Base-by-base conservation (phyloP, 441 rosid genomes). In the Syzygium malaccense region DNA sequence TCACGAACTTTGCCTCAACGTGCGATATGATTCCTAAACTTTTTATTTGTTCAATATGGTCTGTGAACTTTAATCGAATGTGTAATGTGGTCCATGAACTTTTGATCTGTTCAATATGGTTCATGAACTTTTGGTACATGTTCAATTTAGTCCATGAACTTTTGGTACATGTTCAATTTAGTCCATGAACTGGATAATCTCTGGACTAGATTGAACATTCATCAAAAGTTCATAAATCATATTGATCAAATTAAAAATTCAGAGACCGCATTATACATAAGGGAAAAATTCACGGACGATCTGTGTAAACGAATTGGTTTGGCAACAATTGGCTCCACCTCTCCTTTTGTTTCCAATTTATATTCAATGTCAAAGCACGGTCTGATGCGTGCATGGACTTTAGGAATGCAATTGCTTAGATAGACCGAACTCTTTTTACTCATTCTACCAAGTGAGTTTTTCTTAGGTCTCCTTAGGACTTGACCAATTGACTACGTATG, bases 11-110 rank as follows among this genome's bases (percentile, higher is more conserved):
- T 8, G 4, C 3, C 23, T 0, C 23, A 20, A 19, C 1, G 4
- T 3, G 25, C 8, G 23, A 19, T 19, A 4, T 19, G 23, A 1
- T 19, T 23, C 2, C 1, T 19, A 9, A 7, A 19, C 3, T 19
- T 8, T 55, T 55, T 18, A 19, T 19, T 19, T 55, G 1, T 8
- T 55, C 4, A 8, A 55, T 4, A 4, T 55, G 25, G 4, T 55
- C 0, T 0, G 0, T 7, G 10, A 55, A 19, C 1, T 3, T 55
- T 55, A 9, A 0, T 4, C 9, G 7, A 55, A 19, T 3, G 10
- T 19, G 4, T 2, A 19, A 7, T 19, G 1, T 55, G 10, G 0
- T 19, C 0, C 1, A 0, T 19, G 25, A 55, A 55, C 10, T 55
- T 55, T 55, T 55, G 8, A 19, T 55, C 7, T 19, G 25, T 19